These are phyloP conservation scores for Chaetomium globosum DNA, from an alignment of 2,329 filamentous ascomycete species.

Conservation along the genomic window DNA sequence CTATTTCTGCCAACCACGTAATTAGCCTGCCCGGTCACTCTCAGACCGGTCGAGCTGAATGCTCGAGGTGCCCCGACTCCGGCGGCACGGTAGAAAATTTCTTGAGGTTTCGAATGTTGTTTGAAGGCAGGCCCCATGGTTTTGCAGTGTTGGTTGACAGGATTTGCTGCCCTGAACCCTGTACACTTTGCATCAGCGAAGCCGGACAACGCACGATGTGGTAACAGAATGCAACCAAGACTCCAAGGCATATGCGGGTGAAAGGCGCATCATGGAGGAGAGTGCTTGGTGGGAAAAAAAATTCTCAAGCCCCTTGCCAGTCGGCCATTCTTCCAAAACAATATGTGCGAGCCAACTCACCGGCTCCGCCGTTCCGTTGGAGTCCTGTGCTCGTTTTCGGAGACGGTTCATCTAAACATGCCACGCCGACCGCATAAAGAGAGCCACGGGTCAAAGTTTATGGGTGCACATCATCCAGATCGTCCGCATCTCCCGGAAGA, in stretches of 20 bases:
- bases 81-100: not conserved
- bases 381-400: not conserved
- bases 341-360: not conserved
- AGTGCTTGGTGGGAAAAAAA: slow-evolving; percentile 21
- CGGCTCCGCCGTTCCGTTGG: not conserved
- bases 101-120: slow-evolving; percentile 14
- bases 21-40: slow-evolving; percentile 1
- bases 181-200: slow-evolving; percentile 35
- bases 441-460: slow-evolving; percentile 34
- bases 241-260: slow-evolving; percentile 32
- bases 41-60: not conserved
- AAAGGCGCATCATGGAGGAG: slow-evolving; percentile 30
- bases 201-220: slow-evolving; percentile 30
- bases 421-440: slow-evolving; percentile 6
- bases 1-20: slow-evolving; percentile 22
- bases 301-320: slow-evolving; percentile 28
- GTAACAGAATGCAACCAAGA: slow-evolving; percentile 32
- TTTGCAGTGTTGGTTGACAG: slow-evolving; percentile 24
- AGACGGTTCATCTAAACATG: slow-evolving; percentile 31
- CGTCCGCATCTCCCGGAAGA: slow-evolving; percentile 43
- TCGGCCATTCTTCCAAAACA: slow-evolving; percentile 22
- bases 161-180: slow-evolving; percentile 33
- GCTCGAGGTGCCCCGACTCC: not conserved
- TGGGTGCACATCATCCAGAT: slow-evolving; percentile 46
- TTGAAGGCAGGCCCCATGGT: slow-evolving; percentile 15